phyloP scores from a whole-genome alignment of 192 early-diverging fungal genomes.

The Podila epicladia region DNA sequence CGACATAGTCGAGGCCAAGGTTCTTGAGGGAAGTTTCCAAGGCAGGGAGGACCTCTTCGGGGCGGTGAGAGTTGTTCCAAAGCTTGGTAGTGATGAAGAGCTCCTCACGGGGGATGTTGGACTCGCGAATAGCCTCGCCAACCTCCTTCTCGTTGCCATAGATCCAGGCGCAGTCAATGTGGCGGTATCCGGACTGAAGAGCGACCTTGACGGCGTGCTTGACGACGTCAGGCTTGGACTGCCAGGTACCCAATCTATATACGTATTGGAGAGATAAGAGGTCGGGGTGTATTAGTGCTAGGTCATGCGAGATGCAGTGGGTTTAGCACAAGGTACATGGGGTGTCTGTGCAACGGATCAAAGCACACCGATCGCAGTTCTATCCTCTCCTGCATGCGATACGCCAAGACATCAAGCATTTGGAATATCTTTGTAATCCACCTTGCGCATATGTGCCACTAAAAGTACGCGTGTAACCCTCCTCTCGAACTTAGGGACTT shows the following conservation, averaged over 20 bases:
- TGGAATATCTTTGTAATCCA: too few species aligned
- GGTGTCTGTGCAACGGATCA: too few species aligned
- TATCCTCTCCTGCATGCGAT: too few species aligned
- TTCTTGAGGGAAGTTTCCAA: slow-evolving; percentile 72
- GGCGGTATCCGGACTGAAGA: slow-evolving; percentile 73
- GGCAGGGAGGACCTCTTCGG: slow-evolving; percentile 68
- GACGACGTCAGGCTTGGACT: slow-evolving; percentile 60
- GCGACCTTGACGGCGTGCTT: slow-evolving; percentile 72
- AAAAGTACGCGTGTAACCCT: not conserved
- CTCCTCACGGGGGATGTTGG: slow-evolving; percentile 70
- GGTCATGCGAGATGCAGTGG: not conserved
- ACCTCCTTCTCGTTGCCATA: slow-evolving; percentile 86
- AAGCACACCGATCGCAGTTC: too few species aligned
- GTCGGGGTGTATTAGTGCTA: not conserved
- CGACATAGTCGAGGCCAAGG: slow-evolving; percentile 79
- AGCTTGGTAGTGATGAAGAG: slow-evolving; percentile 85
- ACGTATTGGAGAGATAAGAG: not conserved
- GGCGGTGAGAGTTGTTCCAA: slow-evolving; percentile 63
- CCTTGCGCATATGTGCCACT: too few species aligned
- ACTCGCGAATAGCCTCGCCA: slow-evolving; percentile 75
- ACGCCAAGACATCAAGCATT: too few species aligned
- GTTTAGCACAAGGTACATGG: not conserved
- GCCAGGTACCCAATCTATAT: slow-evolving; percentile 63
- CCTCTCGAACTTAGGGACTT: too few species aligned
- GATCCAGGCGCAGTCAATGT: slow-evolving; percentile 65